Conservation (phyloP, 805 yeast genomes). For the Pichia occidentalis region DNA sequence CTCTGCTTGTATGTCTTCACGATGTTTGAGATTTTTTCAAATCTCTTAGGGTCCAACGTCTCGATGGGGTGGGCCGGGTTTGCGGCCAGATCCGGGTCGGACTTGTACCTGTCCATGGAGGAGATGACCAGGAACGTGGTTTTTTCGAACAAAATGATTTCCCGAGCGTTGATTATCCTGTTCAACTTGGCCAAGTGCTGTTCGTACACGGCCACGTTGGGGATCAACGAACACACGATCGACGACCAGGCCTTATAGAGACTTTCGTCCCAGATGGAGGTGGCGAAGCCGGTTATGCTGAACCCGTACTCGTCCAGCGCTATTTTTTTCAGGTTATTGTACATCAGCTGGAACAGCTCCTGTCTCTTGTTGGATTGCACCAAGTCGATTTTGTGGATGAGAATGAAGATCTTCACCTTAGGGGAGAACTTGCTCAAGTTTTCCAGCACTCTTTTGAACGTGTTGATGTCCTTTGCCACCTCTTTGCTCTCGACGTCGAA, state of each 20-base stretch:
- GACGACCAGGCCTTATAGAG: constrained; percentile 96
- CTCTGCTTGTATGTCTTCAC: constrained; percentile 93
- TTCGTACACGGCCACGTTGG: constrained; percentile 80
- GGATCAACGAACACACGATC: constrained; percentile 90
- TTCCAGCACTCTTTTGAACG: constrained; percentile 75
- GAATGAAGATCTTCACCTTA: constrained; percentile 82
- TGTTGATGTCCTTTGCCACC: constrained; percentile 87
- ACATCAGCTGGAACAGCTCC: constrained; percentile 77
- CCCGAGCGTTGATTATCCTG: constrained; percentile 72
- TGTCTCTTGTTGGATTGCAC: constrained; percentile 82
- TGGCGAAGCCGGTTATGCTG: constrained; percentile 77
- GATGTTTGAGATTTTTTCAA: constrained; percentile 88
- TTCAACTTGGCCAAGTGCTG: constrained; percentile 68
- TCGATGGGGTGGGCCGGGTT: constrained; percentile 9
- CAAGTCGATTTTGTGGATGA: constrained; percentile 93
- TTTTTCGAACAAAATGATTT: constrained; percentile 85
- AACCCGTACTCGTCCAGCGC: constrained; percentile 56
- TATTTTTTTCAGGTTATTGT: constrained; percentile 70
- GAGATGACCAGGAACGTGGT: constrained; percentile 85
- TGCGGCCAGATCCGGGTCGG: constrained; percentile 10
- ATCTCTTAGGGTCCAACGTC: constrained; percentile 77
- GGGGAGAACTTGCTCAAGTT: constrained; percentile 83
- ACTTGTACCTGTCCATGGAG: constrained; percentile 35
- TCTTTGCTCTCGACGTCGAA: constrained; percentile 93
- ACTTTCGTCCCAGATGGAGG: constrained; percentile 96